Base-by-base conservation (phyloP, 345 rosid genomes). In the Populus nigra region DNA sequence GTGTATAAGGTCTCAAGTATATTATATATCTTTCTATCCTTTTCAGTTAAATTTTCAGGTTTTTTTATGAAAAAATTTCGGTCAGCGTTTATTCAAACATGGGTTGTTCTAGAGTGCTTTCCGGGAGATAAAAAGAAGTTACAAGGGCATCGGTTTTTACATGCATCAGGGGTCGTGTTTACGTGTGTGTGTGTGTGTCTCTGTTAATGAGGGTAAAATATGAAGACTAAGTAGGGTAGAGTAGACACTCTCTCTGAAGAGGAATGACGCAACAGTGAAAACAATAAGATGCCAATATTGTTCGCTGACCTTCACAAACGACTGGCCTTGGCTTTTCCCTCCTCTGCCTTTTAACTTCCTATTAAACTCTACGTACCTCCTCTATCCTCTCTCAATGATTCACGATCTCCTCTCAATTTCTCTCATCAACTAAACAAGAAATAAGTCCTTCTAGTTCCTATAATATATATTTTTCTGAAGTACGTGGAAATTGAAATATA, bases 201-300 rank as follows among this genome's bases (percentile, higher is more conserved):
- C 35, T 13, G 4, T 3, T 13, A 43, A 69, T 2, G 36, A 23
- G 12, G 68, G 70, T 65, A 69, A 53, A 53, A 68, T 1, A 45
- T 43, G 68, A 33, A 71, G 70, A 68, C 68, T 7, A 9, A 13
- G 38, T 75, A 5, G n/a, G 59, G 10, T 22, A 22, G 61, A 55
- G 61, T 9, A 55, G 8, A 59, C 36, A 45, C 39, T 1, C 65
- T 1, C 65, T 23, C 31, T 33, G 27, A 35, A 75, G 57, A 71
- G 43, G 80, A 83, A 43, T 73, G 78, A 77, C 82, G 83, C 84
- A 77, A 77, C 69, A 71, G 86, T 75, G 29, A 25, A 63, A 71
- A 9, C 72, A n/a, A 47, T 22, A 69, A 67, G 31, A 66, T 71
- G 71, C 75, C 61, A 8, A 16, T 3, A 8, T 23, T 36, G 9